These are phyloP conservation scores for Arabidopsis lyrata DNA, from an alignment of 441 rosid species.

Conservation along the genomic window DNA sequence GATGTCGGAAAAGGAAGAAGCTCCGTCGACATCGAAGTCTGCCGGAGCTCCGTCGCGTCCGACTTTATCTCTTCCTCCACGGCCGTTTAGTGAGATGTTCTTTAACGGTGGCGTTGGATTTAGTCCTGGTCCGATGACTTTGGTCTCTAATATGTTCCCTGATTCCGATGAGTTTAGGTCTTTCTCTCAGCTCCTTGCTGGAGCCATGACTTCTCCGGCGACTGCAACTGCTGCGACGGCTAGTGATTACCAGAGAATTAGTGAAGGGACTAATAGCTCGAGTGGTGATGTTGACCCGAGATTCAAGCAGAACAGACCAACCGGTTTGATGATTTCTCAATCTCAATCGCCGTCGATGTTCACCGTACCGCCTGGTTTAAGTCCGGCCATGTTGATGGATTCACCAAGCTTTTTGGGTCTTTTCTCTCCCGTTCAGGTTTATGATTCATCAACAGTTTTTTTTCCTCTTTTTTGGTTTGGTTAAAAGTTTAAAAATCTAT, in stretches of 20 bases:
- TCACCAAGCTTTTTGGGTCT: slow-evolving; percentile 75
- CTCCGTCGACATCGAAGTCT: slow-evolving; percentile 44
- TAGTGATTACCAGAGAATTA: slow-evolving; percentile 29
- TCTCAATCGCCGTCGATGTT: slow-evolving; percentile 61
- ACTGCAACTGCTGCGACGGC: slow-evolving; percentile 31
- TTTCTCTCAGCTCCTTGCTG: slow-evolving; percentile 89
- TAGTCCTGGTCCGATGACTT: slow-evolving; percentile 96
- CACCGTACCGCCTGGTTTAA: slow-evolving; percentile 61
- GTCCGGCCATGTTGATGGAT: slow-evolving; percentile 63
- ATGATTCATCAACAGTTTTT: slow-evolving; percentile 13
- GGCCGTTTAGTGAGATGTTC: slow-evolving; percentile 58
- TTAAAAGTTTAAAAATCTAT: slow-evolving; percentile 22
- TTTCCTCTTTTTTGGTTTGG: background rate
- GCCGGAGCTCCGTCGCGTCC: slow-evolving; percentile 53
- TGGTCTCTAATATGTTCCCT: slow-evolving; percentile 75
- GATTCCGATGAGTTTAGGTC: slow-evolving; percentile 81
- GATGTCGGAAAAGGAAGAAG: slow-evolving; percentile 51
- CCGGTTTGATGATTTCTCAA: slow-evolving; percentile 59
- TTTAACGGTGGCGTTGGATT: slow-evolving; percentile 62
- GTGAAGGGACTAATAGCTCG: slow-evolving; percentile 29
- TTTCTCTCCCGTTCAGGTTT: slow-evolving; percentile 71
- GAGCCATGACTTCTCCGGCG: slow-evolving; percentile 76
- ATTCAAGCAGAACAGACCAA: slow-evolving; percentile 60
- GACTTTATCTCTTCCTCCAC: slow-evolving; percentile 73
- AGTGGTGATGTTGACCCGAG: slow-evolving; percentile 51